Percentiles rank a stretch among this genome's conserved stretches.
These are phyloP conservation scores for Conoideocrella luteorostrata DNA, from an alignment of 2,329 filamentous ascomycete genomes.

Conservation along the genomic window DNA sequence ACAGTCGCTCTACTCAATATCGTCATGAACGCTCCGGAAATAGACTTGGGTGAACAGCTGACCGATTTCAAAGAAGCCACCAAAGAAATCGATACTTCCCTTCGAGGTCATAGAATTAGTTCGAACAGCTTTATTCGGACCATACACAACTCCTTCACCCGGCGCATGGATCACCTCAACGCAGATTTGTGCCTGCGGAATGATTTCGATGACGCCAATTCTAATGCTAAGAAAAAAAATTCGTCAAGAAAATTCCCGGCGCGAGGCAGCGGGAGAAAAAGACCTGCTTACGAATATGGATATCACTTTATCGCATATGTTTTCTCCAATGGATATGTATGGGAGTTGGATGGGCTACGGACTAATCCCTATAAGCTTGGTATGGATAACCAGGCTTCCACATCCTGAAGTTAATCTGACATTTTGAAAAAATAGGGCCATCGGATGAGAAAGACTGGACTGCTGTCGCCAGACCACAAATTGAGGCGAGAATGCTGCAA, in stretches of 20 bases:
- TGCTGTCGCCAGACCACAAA: slow-evolving; percentile 53
- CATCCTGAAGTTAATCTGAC: neutral
- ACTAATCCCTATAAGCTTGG: slow-evolving; percentile 49
- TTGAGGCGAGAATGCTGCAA: slow-evolving; percentile 60
- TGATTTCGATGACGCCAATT: slow-evolving; percentile 36
- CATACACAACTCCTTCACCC: slow-evolving; percentile 82
- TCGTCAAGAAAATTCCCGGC: slow-evolving; percentile 27
- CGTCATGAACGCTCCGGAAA: slow-evolving; percentile 68
- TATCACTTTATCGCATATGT: slow-evolving; percentile 92
- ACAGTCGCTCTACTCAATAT: slow-evolving; percentile 93
- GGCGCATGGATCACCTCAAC: slow-evolving; percentile 70
- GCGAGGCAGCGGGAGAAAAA: slow-evolving; percentile 26
- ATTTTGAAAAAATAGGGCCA: slow-evolving; percentile 9
- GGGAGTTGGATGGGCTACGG: slow-evolving; percentile 85
- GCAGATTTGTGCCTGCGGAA: slow-evolving; percentile 61
- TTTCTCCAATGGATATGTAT: slow-evolving; percentile 65
- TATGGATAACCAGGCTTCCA: slow-evolving; percentile 9
- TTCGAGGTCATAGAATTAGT: slow-evolving; percentile 70
- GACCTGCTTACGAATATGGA: slow-evolving; percentile 50
- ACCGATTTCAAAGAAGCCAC: slow-evolving; percentile 69
- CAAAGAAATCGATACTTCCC: slow-evolving; percentile 57
- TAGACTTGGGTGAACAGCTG: slow-evolving; percentile 66
- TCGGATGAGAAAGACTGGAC: slow-evolving; percentile 53
- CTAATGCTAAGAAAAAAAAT: slow-evolving; percentile 26
- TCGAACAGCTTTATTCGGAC: slow-evolving; percentile 69